These are phyloP conservation scores for Croton laevigatus DNA, from an alignment of 441 rosid species.

Conservation along the genomic window DNA sequence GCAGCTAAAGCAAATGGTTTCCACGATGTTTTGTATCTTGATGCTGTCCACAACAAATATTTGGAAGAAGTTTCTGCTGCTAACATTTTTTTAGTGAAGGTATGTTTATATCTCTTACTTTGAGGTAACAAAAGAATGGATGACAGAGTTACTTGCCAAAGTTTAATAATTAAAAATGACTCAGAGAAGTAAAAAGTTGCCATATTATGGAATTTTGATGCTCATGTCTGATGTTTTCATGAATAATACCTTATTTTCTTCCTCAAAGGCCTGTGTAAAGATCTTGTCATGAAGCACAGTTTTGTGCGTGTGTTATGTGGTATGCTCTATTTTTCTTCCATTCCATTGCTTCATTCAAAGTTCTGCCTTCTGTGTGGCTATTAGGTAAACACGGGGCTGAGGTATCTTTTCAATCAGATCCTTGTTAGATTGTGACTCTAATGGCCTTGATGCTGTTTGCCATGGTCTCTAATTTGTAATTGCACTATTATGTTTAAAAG, in stretches of 20 bases:
- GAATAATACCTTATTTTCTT: not conserved
- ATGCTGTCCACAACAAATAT: conserved; percentile 35
- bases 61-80: conserved; percentile 39
- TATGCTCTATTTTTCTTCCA: not conserved
- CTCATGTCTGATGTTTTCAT: not conserved
- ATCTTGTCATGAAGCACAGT: not conserved
- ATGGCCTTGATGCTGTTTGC: not conserved
- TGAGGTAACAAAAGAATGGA: not conserved
- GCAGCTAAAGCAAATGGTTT: conserved; percentile 37
- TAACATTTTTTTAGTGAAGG: conserved; percentile 43
- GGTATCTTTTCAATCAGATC: not conserved
- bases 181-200: not conserved
- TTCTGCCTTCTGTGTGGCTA: not conserved
- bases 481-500: not conserved
- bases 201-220: not conserved
- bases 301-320: too few relatives aligned
- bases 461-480: not conserved
- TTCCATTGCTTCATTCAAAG: not conserved
- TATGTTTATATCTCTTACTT: not conserved
- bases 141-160: not conserved
- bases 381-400: not conserved
- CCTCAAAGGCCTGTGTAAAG: not conserved
- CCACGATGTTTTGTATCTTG: conserved; percentile 40
- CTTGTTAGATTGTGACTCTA: not conserved
- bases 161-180: not conserved